A percentile compares a stretch with the other conserved stretches of the same genome.
Conservation (phyloP, 108 stramenopile species). For the Pelagomonas calceolata region DNA sequence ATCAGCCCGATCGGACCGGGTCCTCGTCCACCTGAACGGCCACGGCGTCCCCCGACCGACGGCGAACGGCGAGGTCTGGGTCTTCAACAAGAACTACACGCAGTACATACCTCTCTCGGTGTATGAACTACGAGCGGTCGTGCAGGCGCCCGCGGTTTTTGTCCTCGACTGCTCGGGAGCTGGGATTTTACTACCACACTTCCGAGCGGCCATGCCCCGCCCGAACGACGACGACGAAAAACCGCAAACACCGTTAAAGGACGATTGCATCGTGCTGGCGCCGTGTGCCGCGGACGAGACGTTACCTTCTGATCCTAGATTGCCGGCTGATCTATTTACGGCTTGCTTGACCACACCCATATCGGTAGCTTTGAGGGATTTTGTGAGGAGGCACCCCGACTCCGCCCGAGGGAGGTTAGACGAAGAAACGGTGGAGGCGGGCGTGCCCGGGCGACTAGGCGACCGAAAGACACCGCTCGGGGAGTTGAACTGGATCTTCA, state of each 20-base stretch:
- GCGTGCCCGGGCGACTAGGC: conserved; percentile 70
- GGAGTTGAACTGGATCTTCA: conserved; percentile 99
- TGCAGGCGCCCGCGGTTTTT: conserved; percentile 76
- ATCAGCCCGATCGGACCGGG: conserved; percentile 61
- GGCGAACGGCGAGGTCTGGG: conserved; percentile 87
- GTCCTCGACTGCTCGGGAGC: conserved; percentile 86
- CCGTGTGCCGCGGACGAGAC: conserved; percentile 77
- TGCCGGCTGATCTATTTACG: conserved; percentile 96
- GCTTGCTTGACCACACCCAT: conserved; percentile 95
- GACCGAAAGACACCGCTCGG: conserved; percentile 75
- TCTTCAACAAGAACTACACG: conserved; percentile 88
- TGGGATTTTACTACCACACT: conserved; percentile 75
- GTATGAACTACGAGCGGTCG: conserved; percentile 72
- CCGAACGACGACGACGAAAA: not conserved
- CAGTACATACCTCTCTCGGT: conserved; percentile 91
- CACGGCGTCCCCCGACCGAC: conserved; percentile 96
- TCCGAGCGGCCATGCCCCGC: conserved; percentile 40
- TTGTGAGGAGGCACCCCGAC: conserved; percentile 61
- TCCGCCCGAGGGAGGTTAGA: conserved; percentile 27
- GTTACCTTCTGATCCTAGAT: conserved; percentile 82
- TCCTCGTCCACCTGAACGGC: conserved; percentile 95
- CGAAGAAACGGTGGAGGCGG: not conserved
- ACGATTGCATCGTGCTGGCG: conserved; percentile 86
- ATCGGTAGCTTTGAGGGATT: conserved; percentile 88
- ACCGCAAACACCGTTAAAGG: not conserved